A percentile compares a stretch with the other conserved stretches of the same genome.
Conservation (phyloP, 73 alveolate genomes). For the Diophrys sp. region DNA sequence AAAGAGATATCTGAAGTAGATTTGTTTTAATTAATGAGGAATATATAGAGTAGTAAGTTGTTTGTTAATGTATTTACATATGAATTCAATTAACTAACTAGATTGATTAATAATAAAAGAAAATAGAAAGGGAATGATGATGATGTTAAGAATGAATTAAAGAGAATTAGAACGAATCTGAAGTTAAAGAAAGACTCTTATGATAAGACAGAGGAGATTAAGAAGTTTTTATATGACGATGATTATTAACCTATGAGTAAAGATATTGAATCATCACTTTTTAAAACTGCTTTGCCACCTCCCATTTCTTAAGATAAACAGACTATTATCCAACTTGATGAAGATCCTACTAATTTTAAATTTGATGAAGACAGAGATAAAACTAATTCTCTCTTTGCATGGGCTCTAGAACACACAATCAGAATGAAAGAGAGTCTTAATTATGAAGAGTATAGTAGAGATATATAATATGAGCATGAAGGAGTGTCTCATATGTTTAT, state of each 20-base stretch:
- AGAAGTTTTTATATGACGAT: neutral
- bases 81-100: neutral
- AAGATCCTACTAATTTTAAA: neutral
- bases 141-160: neutral
- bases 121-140: neutral
- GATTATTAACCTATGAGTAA: too few species aligned
- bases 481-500: neutral
- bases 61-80: neutral
- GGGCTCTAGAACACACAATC: neutral
- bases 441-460: neutral
- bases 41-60: neutral
- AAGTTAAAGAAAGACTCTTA: neutral
- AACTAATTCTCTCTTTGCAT: neutral
- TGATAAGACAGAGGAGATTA: neutral
- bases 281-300: too few species aligned
- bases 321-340: neutral
- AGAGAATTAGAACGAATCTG: neutral
- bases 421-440: neutral
- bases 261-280: too few species aligned
- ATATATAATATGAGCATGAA: neutral
- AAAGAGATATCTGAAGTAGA: neutral
- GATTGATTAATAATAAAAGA: neutral
- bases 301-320: too few species aligned
- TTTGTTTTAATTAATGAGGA: neutral
- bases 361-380: neutral